Base-by-base conservation (phyloP, 2,329 filamentous ascomycete species). In the Bipolaris victoriae region DNA sequence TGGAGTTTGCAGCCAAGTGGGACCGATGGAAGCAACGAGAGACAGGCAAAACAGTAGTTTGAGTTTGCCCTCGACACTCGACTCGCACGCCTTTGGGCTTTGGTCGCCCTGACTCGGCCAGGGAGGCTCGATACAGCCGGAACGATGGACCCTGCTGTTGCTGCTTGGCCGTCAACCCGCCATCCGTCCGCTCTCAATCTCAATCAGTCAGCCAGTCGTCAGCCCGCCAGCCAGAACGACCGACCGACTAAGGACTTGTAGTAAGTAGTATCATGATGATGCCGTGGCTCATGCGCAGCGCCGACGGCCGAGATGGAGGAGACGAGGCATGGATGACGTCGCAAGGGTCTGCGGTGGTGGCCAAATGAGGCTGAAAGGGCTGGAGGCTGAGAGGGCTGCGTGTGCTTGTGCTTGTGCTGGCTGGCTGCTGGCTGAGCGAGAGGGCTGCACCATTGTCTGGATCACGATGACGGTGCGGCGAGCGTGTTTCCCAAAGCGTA, bases 71-170 rank as follows among this genome's bases (percentile, higher is more conserved):
- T 10, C 26, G 26, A 29, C 9, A 29, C 9, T 58, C 44, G 61
- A 41, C 56, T 45, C 43, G n/a, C 40, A 58, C 26, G 22, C 24
- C 45, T 39, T 55, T 60, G 56, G 59, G 52, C 53, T 54, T 41
- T 43, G 41, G 33, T 41, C 20, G 51, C 7, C 54, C 41, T 41
- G 59, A 60, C 52, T 61, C 57, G 52, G 55, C 29, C 39, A 49
- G 49, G 58, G 54, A 53, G 55, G 52, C 26, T 49, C 45, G 36
- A 48, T 33, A 11, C 20, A 24, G 45, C 39, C 57, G 57, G 62
- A 59, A 58, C 57, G 44, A 58, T 52, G 49, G 57, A 57, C 51
- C 35, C 57, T 55, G 52, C 52, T 41, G 43, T 51, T 22, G 31
- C 29, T 47, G 41, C 29, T 36, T 48, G 22, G 33, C 20, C 15